Percentiles rank a stretch among this genome's conserved stretches.
Conservation (phyloP, 371 early-diverging fungal species). For the Hamiltosporidium tvaerminnensis region DNA sequence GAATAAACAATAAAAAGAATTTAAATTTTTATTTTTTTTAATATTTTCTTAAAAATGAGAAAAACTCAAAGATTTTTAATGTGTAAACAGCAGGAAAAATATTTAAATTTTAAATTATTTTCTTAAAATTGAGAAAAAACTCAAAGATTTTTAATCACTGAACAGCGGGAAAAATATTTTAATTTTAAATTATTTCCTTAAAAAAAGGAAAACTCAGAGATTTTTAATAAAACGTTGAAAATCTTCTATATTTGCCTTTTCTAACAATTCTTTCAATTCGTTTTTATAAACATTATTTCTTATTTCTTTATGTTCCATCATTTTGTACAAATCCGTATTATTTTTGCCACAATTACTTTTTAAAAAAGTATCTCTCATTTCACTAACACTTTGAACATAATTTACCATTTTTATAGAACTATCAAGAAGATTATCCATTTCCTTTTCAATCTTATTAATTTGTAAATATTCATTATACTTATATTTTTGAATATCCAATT, state of each 20-base stretch:
- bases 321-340: slow-evolving; percentile 5
- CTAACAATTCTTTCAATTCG: slow-evolving; percentile 12
- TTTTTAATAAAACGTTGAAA: neutral
- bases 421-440: neutral
- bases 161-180: too few relatives aligned
- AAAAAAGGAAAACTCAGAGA: neutral
- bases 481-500: slow-evolving; percentile 4
- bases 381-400: neutral
- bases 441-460: slow-evolving; percentile 2
- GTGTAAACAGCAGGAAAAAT: too few relatives aligned
- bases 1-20: too few relatives aligned
- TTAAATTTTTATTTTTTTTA: too few relatives aligned
- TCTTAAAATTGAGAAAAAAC: too few relatives aligned
- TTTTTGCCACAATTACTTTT: neutral
- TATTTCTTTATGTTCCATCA: slow-evolving; percentile 30
- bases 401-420: neutral
- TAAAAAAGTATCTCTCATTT: neutral
- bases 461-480: slow-evolving; percentile 2
- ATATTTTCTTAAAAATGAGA: too few relatives aligned
- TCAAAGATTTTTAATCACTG: too few relatives aligned
- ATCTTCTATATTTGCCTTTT: slow-evolving; percentile 11
- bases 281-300: slow-evolving; percentile 19
- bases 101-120: too few relatives aligned
- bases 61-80: too few relatives aligned
- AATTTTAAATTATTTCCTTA: neutral